Evolutionary conservation across 176 grass and related monocot genomes (phyloP), one percentile per base, ranked within the genome.

Genomic region (Puya raimondii): DNA sequence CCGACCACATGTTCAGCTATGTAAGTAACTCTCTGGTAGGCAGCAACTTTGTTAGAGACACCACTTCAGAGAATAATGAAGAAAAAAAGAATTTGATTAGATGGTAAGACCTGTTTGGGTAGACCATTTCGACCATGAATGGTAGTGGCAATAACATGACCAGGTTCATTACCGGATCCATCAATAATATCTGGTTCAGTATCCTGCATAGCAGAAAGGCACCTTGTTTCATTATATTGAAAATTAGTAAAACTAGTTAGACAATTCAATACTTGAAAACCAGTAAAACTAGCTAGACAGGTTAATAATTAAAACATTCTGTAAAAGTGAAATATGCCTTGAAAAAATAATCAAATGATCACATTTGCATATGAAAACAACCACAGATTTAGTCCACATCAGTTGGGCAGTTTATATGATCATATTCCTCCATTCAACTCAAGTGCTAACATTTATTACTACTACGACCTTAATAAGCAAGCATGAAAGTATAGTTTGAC

Each of bases 1-100:
- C 93, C 93, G 69, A 92, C 84, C 56, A 97, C 93, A 89, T 92
- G 89, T 67, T 97, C 93, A 59, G 93, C 84, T 47, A 90, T 87
- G 69, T 97, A 97, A 80, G 83, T 85, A 80, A 89, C 64, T 1
- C 81, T 80, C 89, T 97, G 86, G 83, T 73, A 51, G 74, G 71
- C 47, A 83, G 49, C 21, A 71, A 57, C 17, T 68, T 17, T 13
- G 54, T 63, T 53, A 64, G 9, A 5, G 3, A 10, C 5, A 74
- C 49, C 10, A n/a, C 57, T 3, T 66, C 70, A 9, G 56, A 15
- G 48, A 27, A 67, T 52, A 50, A 49, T 53, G 69, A 57, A 27
- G 54, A 61, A 8, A 67, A 54, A 79, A 76, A 23, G 52, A 70
- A 72, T 72, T 71, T 74, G 47, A 16, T n/a, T 9, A 0, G 18